A percentile compares a stretch with the other conserved stretches of the same genome.
These are phyloP conservation scores for Fusarium dlaminii DNA, from an alignment of 2,329 filamentous ascomycete genomes.

Conservation along the genomic window DNA sequence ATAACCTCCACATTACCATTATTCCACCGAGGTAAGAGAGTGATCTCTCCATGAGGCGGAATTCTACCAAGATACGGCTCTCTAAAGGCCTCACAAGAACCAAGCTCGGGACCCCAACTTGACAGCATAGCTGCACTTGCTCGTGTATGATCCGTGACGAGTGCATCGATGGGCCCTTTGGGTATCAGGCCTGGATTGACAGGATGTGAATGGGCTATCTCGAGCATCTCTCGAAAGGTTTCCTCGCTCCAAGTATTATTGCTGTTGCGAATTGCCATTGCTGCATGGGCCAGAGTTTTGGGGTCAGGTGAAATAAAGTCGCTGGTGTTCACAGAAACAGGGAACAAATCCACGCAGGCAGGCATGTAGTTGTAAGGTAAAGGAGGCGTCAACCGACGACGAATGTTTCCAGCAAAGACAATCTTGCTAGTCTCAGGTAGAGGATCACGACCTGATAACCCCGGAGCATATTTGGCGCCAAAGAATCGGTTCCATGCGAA, in stretches of 20 bases:
- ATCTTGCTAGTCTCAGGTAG: neutral
- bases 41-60: constrained; percentile 9
- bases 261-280: neutral
- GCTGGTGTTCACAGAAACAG: neutral
- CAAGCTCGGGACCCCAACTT: constrained; percentile 12
- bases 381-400: neutral
- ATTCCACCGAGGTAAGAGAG: neutral
- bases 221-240: neutral
- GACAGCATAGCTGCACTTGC: neutral
- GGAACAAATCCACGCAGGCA: constrained; percentile 6
- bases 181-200: constrained; percentile 1
- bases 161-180: neutral
- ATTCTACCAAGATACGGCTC: constrained; percentile 8
- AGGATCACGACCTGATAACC: neutral
- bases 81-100: constrained; percentile 4
- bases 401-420: constrained; percentile 4
- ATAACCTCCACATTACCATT: constrained; percentile 2
- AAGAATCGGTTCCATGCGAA: constrained; percentile 10
- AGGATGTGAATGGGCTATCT: constrained; percentile 5
- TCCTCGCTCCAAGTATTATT: constrained; percentile 8
- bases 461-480: neutral
- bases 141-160: constrained; percentile 8
- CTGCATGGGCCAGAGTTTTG: neutral
- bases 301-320: neutral
- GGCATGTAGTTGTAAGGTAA: neutral